Base-by-base conservation (phyloP, 805 yeast species). In the Yamadazyma sp. region DNA sequence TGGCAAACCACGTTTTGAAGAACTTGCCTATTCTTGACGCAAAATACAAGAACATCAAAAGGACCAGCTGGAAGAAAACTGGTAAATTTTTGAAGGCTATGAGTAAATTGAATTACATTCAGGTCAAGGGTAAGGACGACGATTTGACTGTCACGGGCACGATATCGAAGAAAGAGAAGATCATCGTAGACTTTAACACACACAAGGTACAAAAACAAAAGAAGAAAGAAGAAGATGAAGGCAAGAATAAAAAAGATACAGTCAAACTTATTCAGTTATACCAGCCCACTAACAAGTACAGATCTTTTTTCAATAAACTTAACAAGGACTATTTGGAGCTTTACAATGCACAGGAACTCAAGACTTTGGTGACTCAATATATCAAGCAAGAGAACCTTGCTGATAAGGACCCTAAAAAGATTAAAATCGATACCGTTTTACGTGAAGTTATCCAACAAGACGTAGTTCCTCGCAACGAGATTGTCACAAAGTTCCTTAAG, bases 61-160 rank as follows among this genome's bases (percentile, higher is more conserved):
- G 79, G 53, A 80, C 96, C 0, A 77, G 89, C 3, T 91, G 95
- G 95, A 89, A 85, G 59, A 91, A 91, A 54, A 78, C 91, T 3
- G 75, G 89, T 10, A 90, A 89, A 57, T 88, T 82, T 52, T 62
- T 91, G 38, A 91, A 88, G 54, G 80, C 84, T 5, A 87, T 90
- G 81, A 96, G 86, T 47, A 91, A 88, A 55, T 70, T 72, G 29
- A 78, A 78, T 1, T 75, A 81, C 38, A 44, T 93, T 15, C 79
- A 78, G 40, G 57, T 82, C 17, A 87, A 89, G 48, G 97, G 95
- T 6, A 85, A 87, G 52, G 93, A 82, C 25, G 96, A 90, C 41
- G 95, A 85, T 51, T 63, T 89, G 18, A 71, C 75, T 0, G 67
- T 91, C 14, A 65, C 71, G 2, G 64, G 73, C 6, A 49, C 75